A percentile compares a stretch with the other conserved stretches of the same genome.
Evolutionary conservation across 2,329 filamentous ascomycete genomes (phyloP).

Genomic region (Grosmannia huntii): DNA sequence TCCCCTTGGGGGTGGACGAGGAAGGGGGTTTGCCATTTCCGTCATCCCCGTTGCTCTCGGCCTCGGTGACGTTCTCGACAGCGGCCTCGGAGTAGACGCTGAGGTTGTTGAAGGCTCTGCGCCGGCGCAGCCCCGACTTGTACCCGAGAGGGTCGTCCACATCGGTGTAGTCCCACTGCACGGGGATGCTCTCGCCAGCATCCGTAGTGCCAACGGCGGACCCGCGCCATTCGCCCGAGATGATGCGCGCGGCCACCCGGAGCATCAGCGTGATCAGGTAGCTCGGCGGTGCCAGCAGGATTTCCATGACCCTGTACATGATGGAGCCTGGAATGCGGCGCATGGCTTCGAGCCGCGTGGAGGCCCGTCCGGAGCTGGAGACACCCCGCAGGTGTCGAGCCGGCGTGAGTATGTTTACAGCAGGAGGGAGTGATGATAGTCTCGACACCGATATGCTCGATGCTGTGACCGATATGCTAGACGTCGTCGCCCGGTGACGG

Average conservation of each 20-base stretch:
- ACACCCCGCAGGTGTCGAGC: constrained; percentile 11
- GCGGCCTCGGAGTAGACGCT: constrained; percentile 9
- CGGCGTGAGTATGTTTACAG: constrained; percentile 49
- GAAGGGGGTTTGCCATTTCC: not conserved
- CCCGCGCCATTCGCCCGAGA: constrained; percentile 50
- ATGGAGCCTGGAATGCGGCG: constrained; percentile 49
- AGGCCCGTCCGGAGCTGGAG: constrained; percentile 15
- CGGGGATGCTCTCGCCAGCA: constrained; percentile 38
- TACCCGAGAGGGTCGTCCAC: constrained; percentile 18
- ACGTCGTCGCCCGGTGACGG: constrained; percentile 41
- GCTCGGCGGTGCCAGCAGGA: constrained; percentile 68
- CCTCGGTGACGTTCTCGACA: constrained; percentile 7
- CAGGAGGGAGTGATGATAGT: constrained; percentile 53
- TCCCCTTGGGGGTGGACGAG: not conserved
- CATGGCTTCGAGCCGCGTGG: constrained; percentile 28
- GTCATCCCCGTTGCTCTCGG: constrained; percentile 5
- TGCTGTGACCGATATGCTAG: constrained; percentile 25
- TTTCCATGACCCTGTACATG: constrained; percentile 62
- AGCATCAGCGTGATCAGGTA: constrained; percentile 70
- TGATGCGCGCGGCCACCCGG: constrained; percentile 65
- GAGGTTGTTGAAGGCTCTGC: constrained; percentile 1
- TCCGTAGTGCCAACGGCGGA: constrained; percentile 40
- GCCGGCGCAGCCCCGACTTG: constrained; percentile 4
- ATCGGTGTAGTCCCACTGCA: constrained; percentile 51
- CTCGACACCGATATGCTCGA: constrained; percentile 29